Evolutionary conservation across 192 early-diverging fungal genomes (phyloP), one percentile per base, ranked within the genome.

Genomic region (Rhizophagus clarus): DNA sequence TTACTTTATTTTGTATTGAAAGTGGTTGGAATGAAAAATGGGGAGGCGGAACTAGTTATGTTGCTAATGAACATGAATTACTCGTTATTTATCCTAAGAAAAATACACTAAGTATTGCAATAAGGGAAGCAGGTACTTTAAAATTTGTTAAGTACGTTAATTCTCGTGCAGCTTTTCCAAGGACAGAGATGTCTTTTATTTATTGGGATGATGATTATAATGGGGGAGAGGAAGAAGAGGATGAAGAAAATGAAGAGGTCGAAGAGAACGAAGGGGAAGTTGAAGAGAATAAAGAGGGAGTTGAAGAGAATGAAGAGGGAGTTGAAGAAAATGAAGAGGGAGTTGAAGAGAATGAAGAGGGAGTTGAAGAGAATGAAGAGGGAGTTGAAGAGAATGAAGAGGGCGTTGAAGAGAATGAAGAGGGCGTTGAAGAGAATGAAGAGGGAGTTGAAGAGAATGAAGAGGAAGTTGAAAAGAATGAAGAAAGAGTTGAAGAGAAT

Each of bases 141-240:
- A 80, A 87, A 11, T 92, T 92, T 83, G 86, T 92, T 26, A 88
- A 89, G 51, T 89, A 85, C 77, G 40, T 92, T 49, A 89, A 85
- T 77, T 85, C 81, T 26, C 81, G 82, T 61, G 87, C 86, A 20
- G 74, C 80, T 15, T 75, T 73, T 5, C 26, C 81, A 10, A 84
- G 85, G 26, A 81, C 81, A 20, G 87, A 88, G 3, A 82, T 88
- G 51, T 72, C 85, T 14, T 85, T 88, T 77, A 77, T 77, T 12
- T 77, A 17, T 24, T 76, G 80, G 24, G 82, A 83, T 12, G 82
- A 83, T 0, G 85, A 86, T 1, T 81, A 85, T 7, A 81, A 81
- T 7, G 81, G 82, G 20, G 82, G 77, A 1, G 82, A 82, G 4
- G 79, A 78, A 2, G 61, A 82, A 1, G 32, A 67, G 42, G 68